Evolutionary conservation across 2,329 filamentous ascomycete species (phyloP), one percentile per base, ranked within the genome.

Genomic region (Fusarium sp.): DNA sequence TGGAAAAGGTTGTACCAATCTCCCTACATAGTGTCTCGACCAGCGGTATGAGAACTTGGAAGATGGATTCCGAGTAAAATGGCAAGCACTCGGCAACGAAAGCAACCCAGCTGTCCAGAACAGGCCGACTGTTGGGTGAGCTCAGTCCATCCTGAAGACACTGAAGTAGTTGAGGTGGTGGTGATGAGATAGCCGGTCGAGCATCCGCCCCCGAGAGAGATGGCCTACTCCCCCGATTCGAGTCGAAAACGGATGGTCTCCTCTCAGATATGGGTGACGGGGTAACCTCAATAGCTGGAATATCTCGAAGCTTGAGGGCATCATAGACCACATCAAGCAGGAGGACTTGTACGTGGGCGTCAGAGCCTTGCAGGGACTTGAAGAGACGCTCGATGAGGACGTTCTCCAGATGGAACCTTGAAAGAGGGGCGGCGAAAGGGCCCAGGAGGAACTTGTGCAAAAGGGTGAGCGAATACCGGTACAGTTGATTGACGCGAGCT

Each of bases 41-140:
- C 4, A 99, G 86, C 12, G 95, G 97, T 63, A 99, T 92, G 37
- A 99, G 85, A 61, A 97, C 93, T 79, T 98, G 94, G 80, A 98
- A 98, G 54, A 98, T 94, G 6, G 92, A 91, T 50, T 94, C 92
- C 0, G 93, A 89, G 81, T 97, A 98, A 15, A 97, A 87, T 0
- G 95, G 95, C 33, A 99, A 85, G 52, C 95, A 94, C 79, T 96
- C 93, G 6, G 91, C 90, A 9, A 99, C 87, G 75, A 99, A 95
- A 33, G 90, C 88, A 11, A 98, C 91, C 97, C 97, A 99, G 80
- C 94, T 95, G 77, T 98, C 95, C 38, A 99, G 86, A 7, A 97
- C 92, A 10, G 91, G 87, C 6, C 94, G 91, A 75, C 94, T 95
- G 63, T 87, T 91, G 4, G 88, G 81, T 4, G 95, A 94, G 64